These are phyloP conservation scores for Dalbergia cultrata DNA, from an alignment of 306 rosid species.

Conservation along the genomic window DNA sequence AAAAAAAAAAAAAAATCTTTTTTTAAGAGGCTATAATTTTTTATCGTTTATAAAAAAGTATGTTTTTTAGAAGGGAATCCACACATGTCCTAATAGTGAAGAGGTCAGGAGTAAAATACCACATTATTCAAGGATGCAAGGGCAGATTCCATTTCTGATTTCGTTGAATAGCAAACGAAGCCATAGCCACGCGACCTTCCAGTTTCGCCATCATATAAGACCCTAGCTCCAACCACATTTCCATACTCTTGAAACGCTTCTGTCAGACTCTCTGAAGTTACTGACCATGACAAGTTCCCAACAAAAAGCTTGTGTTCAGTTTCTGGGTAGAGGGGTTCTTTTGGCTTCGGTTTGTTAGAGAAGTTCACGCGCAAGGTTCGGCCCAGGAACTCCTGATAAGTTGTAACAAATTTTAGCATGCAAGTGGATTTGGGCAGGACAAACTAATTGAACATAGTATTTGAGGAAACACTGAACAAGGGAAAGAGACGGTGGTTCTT, in stretches of 20 bases:
- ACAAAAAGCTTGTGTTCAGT: slow-evolving; percentile 83
- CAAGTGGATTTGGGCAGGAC: slow-evolving; percentile 1
- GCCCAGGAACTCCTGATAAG: slow-evolving; percentile 78
- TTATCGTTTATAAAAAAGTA: too few species aligned
- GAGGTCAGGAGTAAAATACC: slow-evolving; percentile 56
- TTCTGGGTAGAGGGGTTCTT: slow-evolving; percentile 88
- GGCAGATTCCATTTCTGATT: slow-evolving; percentile 89
- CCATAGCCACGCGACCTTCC: slow-evolving; percentile 96
- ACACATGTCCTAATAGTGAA: neutral
- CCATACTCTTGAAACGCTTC: slow-evolving; percentile 86
- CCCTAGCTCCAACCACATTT: slow-evolving; percentile 90
- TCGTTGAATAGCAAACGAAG: slow-evolving; percentile 75
- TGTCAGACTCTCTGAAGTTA: slow-evolving; percentile 76
- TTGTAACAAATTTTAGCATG: slow-evolving; percentile 29
- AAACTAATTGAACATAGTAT: slow-evolving; percentile 6
- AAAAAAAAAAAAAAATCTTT: too few species aligned
- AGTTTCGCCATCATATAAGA: slow-evolving; percentile 82
- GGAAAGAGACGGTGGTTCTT: slow-evolving; percentile 49
- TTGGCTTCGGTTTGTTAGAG: slow-evolving; percentile 84
- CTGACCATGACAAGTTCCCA: slow-evolving; percentile 93
- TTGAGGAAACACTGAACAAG: neutral
- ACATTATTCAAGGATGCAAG: slow-evolving; percentile 68
- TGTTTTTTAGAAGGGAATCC: too few species aligned
- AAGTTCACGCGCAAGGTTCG: slow-evolving; percentile 89
- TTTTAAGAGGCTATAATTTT: too few species aligned